A percentile compares a stretch with the other conserved stretches of the same genome.
These are phyloP conservation scores for Colletotrichum ledebouriae DNA, from an alignment of 2,329 filamentous ascomycete species.

Conservation along the genomic window DNA sequence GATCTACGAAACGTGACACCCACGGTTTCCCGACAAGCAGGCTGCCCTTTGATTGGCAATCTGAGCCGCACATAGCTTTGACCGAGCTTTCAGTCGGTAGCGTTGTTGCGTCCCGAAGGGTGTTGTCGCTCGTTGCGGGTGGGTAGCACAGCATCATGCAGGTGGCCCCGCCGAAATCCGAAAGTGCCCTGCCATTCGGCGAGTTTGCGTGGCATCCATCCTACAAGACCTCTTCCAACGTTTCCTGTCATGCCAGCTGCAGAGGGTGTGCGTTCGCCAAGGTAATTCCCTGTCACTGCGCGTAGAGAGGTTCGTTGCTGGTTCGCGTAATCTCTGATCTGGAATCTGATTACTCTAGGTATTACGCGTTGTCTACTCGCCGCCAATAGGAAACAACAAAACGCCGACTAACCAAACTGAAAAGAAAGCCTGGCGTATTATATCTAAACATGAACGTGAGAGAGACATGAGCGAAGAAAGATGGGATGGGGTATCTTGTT, in stretches of 20 bases:
- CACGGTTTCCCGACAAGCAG: conserved; percentile 8
- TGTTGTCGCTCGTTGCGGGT: conserved; percentile 22
- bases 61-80: conserved; percentile 27
- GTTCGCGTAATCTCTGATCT: not conserved
- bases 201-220: not conserved
- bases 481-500: conserved; percentile 39
- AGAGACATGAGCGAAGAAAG: conserved; percentile 18
- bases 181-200: not conserved
- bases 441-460: conserved; percentile 25
- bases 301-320: not conserved
- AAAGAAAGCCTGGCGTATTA: conserved; percentile 26
- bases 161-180: conserved; percentile 39
- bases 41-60: not conserved
- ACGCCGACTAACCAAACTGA: conserved; percentile 18
- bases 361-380: not conserved
- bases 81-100: conserved; percentile 25
- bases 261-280: conserved; percentile 17
- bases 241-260: conserved; percentile 14
- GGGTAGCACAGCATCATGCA: conserved; percentile 47
- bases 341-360: conserved; percentile 9
- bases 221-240: not conserved
- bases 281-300: not conserved
- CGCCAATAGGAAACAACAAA: not conserved
- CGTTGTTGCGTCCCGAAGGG: conserved; percentile 9
- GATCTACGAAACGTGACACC: conserved; percentile 5